phyloP scores from a whole-genome alignment of 495 filamentous ascomycete genomes.

The Annulohypoxylon bovei region DNA sequence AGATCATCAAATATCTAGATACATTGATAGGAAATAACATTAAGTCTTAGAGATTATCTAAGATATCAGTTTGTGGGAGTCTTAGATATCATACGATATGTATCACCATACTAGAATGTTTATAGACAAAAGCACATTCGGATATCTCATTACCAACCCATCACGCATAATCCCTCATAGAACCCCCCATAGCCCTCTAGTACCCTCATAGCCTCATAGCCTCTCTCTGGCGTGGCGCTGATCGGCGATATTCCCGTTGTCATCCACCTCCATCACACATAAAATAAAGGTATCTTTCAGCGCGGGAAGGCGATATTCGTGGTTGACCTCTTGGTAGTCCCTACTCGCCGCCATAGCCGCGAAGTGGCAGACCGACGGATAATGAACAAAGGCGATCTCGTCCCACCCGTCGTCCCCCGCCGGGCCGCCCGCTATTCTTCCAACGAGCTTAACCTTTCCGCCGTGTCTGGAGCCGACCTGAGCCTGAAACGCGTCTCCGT shows the following conservation, averaged over 20 bases:
- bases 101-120: not conserved
- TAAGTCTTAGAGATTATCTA: slow-evolving; percentile 1
- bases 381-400: slow-evolving; percentile 71
- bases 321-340: slow-evolving; percentile 73
- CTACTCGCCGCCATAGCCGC: slow-evolving; percentile 69
- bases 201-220: slow-evolving; percentile 22
- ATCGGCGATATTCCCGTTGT: slow-evolving; percentile 33
- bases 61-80: not conserved
- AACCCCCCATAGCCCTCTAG: not conserved
- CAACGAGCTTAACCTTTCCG: slow-evolving; percentile 70
- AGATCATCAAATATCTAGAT: not conserved
- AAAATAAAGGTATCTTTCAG: slow-evolving; percentile 72
- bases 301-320: slow-evolving; percentile 61
- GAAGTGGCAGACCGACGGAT: slow-evolving; percentile 71
- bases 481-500: slow-evolving; percentile 66
- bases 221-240: slow-evolving; percentile 5
- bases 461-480: slow-evolving; percentile 63
- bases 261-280: slow-evolving; percentile 65
- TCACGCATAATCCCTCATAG: not conserved
- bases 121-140: not conserved
- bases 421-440: slow-evolving; percentile 55
- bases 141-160: not conserved
- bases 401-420: slow-evolving; percentile 48
- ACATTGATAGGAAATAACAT: not conserved
- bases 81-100: not conserved